Evolutionary conservation across 345 rosid genomes (phyloP), one percentile per base, ranked within the genome.

Genomic region (Arabidopsis arenosa): DNA sequence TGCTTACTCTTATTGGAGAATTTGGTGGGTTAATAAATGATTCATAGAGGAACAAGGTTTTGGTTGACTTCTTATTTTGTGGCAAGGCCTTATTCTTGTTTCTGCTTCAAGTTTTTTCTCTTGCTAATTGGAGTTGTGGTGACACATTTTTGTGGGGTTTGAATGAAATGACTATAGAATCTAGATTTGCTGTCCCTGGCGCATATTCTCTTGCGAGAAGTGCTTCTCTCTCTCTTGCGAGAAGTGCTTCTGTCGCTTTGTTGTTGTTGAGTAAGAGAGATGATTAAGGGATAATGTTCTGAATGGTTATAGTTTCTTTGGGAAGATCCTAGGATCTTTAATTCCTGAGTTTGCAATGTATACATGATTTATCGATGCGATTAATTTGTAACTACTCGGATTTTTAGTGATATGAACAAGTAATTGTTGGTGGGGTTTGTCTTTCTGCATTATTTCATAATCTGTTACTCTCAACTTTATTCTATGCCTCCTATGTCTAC

Each of bases 271-370:
- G 21, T 18, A 18, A 18, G 21, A 18, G 21, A 18, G 21, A 18
- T 53, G 6, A 17, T 43, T 55, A 57, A 58, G 45, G 35, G 52
- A 68, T 68, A 68, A 54, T 68, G 55, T 17, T 32, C 33, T 56
- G 44, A 69, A 11, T 56, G 14, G 33, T 68, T 55, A 7, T 10
- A 32, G 32, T 43, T 41, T 8, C 5, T 69, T 56, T 12, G 21
- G 33, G 15, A 30, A n/a, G 74, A 30, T 56, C 11, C 3, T 30
- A 43, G 43, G 43, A 57, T 43, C 39, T 54, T 53, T 15, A 12
- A 7, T 37, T 37, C 9, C 10, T 37, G 8, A 37, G 41, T 37
- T 37, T 37, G 9, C 3, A 53, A 26, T 26, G 15, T 53, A 53
- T 53, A n/a, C 8, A 23, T 9, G 35, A 26, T 40, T 37, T 15